phyloP scores from a whole-genome alignment of 176 grass and related monocot species.

The Aegilops longissima region DNA sequence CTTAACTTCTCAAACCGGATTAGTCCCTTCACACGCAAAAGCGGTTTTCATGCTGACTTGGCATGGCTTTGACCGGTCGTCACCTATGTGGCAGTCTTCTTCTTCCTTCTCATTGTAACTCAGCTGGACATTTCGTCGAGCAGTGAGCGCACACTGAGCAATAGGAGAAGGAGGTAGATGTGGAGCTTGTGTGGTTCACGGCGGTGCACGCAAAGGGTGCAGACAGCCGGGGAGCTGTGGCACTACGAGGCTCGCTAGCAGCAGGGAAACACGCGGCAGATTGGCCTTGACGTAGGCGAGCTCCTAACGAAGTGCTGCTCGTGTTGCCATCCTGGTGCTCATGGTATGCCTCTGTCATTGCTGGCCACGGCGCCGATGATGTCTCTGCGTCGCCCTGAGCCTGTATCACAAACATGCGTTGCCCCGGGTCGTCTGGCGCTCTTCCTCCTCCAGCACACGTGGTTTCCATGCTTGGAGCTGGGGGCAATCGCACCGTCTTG shows the following conservation, averaged over 20 bases:
- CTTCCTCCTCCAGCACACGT: too few relatives aligned
- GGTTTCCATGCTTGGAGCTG: too few relatives aligned
- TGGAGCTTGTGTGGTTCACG: neutral
- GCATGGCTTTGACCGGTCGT: neutral
- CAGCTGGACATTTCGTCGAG: neutral
- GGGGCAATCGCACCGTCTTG: too few relatives aligned
- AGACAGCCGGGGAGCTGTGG: neutral
- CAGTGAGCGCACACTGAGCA: neutral
- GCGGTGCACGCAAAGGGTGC: neutral
- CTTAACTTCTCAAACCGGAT: neutral
- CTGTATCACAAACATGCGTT: neutral
- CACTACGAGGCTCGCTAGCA: neutral
- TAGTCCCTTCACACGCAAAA: neutral
- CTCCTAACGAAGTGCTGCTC: too few relatives aligned
- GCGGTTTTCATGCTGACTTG: neutral
- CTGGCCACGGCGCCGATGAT: neutral
- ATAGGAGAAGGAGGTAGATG: neutral
- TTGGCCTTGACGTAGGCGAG: too few relatives aligned
- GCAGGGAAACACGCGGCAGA: too few relatives aligned
- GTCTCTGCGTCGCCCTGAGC: neutral
- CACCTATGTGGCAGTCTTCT: neutral
- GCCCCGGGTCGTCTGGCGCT: too few relatives aligned
- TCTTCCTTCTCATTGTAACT: neutral
- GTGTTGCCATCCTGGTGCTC: neutral
- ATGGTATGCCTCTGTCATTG: neutral